Conservation (phyloP, 306 rosid genomes). For the Glycine latifolia region DNA sequence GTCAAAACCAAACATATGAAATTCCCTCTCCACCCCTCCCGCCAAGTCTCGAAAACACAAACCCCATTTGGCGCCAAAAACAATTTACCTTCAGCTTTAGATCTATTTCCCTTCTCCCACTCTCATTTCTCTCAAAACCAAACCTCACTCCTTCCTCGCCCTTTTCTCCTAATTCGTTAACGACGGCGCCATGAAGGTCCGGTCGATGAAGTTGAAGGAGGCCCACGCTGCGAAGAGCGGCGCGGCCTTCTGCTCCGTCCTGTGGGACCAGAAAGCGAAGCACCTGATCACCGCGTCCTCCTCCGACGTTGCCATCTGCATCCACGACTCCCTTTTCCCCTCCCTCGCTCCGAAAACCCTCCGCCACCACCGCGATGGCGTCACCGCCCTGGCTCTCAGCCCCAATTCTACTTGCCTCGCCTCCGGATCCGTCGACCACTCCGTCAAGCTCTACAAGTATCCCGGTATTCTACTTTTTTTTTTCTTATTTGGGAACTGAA, state of each 20-base stretch:
- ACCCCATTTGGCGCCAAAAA: conserved; percentile 48
- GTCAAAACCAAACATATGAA: no score
- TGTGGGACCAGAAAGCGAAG: conserved; percentile 86
- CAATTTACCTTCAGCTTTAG: neutral
- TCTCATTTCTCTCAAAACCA: neutral
- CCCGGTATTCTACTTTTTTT: conserved; percentile 58
- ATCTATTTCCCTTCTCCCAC: neutral
- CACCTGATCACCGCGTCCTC: conserved; percentile 82
- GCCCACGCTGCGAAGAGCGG: conserved; percentile 81
- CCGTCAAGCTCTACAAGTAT: conserved; percentile 96
- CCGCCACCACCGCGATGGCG: conserved; percentile 95
- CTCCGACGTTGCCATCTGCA: conserved; percentile 68
- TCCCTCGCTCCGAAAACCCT: conserved; percentile 72
- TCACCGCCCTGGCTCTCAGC: conserved; percentile 89
- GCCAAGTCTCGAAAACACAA: conserved; percentile 42
- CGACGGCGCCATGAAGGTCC: conserved; percentile 68
- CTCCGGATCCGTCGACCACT: conserved; percentile 91
- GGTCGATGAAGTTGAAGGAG: conserved; percentile 88
- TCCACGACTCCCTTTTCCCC: conserved; percentile 77
- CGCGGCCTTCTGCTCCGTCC: conserved; percentile 79
- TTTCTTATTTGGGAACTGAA: neutral
- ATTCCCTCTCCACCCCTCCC: conserved; percentile 21
- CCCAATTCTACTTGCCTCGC: conserved; percentile 96
- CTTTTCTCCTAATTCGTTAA: neutral
- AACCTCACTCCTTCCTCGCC: neutral